These are phyloP conservation scores for Exserohilum rostratum DNA, from an alignment of 2,329 filamentous ascomycete genomes.

Conservation along the genomic window DNA sequence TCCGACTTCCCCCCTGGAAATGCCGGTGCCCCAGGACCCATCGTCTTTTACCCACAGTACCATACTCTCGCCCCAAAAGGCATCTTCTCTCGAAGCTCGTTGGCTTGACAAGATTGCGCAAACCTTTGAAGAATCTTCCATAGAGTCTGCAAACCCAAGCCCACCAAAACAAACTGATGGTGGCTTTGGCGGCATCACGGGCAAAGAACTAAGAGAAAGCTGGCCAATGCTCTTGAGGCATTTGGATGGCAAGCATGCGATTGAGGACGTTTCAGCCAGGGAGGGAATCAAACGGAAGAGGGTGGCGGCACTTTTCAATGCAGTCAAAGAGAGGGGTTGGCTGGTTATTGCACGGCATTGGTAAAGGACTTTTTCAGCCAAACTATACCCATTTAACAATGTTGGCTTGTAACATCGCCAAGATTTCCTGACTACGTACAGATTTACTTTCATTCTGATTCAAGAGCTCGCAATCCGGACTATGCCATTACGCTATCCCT, in stretches of 20 bases:
- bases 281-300: constrained; percentile 84
- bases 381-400: neutral
- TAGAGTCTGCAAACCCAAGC: constrained; percentile 26
- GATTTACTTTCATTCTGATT: too few relatives aligned
- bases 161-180: constrained; percentile 28
- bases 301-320: constrained; percentile 60
- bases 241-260: constrained; percentile 81
- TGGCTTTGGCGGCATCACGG: constrained; percentile 24
- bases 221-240: constrained; percentile 82
- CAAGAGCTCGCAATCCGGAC: too few relatives aligned
- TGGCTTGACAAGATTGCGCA: constrained; percentile 60
- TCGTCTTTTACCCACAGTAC: constrained; percentile 37
- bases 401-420: neutral
- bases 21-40: constrained; percentile 23
- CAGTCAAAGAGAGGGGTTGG: constrained; percentile 73
- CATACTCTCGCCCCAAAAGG: constrained; percentile 78
- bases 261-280: constrained; percentile 85
- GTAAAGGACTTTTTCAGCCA: constrained; percentile 18
- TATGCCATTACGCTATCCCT: too few relatives aligned
- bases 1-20: constrained; percentile 25
- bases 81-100: constrained; percentile 76
- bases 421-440: too few relatives aligned
- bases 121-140: constrained; percentile 49
- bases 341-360: constrained; percentile 51
- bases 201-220: constrained; percentile 59